Evolutionary conservation across 257 asterid species (phyloP).

Genomic region (Nicotiana attenuata): DNA sequence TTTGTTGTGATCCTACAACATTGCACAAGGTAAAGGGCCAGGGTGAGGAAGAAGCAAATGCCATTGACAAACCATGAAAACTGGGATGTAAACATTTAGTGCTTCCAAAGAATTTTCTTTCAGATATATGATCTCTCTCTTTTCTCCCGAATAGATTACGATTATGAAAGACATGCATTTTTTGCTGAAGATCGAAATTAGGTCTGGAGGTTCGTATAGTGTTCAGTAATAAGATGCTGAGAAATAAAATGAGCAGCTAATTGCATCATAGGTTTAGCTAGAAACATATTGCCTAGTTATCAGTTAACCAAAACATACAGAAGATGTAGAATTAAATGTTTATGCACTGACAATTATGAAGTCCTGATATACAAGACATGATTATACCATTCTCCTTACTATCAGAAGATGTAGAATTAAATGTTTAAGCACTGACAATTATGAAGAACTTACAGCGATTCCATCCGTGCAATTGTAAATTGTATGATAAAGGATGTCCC

Average conservation of each 20-base stretch:
- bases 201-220: not conserved
- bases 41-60: not conserved
- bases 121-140: not conserved
- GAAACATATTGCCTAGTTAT: not conserved
- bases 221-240: not conserved
- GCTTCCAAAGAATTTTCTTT: not conserved
- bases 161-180: not conserved
- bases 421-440: not conserved
- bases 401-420: not conserved
- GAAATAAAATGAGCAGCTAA: not conserved
- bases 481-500: constrained; percentile 78
- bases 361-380: not conserved
- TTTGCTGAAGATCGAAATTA: not conserved
- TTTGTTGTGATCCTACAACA: constrained; percentile 73
- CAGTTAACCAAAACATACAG: not conserved
- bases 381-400: not conserved
- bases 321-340: no score
- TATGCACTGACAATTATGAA: not conserved
- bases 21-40: not conserved
- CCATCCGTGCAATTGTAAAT: constrained; percentile 95
- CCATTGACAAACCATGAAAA: not conserved
- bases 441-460: constrained; percentile 60
- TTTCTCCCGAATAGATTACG: not conserved
- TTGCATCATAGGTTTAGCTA: not conserved
- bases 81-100: constrained; percentile 3